A percentile compares a stretch with the other conserved stretches of the same genome.
Conservation (phyloP, 345 rosid genomes). For the Microthlaspi erraticum region DNA sequence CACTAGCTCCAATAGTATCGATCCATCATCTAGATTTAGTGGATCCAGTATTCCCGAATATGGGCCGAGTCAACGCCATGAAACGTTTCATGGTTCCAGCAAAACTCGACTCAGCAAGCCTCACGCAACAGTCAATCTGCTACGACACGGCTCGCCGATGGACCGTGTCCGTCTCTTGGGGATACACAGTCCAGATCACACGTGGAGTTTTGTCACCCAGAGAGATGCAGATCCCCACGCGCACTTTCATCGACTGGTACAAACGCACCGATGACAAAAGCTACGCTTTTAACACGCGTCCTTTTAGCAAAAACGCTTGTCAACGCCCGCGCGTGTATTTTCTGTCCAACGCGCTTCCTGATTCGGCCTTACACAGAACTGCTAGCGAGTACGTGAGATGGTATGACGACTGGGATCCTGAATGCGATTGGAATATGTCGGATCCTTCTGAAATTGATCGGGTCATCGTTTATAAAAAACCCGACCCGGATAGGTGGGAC, state of each 20-base stretch:
- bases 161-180: constrained; percentile 86
- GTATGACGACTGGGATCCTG: constrained; percentile 27
- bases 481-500: constrained; percentile 57
- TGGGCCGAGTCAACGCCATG: constrained; percentile 53
- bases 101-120: constrained; percentile 63
- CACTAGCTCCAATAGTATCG: constrained; percentile 66
- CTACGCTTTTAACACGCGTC: constrained; percentile 67
- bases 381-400: constrained; percentile 51
- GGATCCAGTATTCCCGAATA: constrained; percentile 68
- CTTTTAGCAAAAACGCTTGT: constrained; percentile 45
- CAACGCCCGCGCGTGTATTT: constrained; percentile 59
- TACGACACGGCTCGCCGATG: constrained; percentile 59
- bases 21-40: constrained; percentile 74
- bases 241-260: constrained; percentile 74
- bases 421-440: constrained; percentile 53
- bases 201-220: constrained; percentile 57
- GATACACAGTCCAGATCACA: constrained; percentile 66
- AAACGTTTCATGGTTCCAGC: constrained; percentile 51
- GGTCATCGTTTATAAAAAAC: constrained; percentile 53
- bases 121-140: constrained; percentile 76
- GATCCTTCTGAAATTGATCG: constrained; percentile 46
- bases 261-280: constrained; percentile 38
- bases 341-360: constrained; percentile 48
- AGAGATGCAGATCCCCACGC: constrained; percentile 56
- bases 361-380: constrained; percentile 41